These are phyloP conservation scores for Alternaria infectoria DNA, from an alignment of 2,329 filamentous ascomycete genomes.

Conservation along the genomic window DNA sequence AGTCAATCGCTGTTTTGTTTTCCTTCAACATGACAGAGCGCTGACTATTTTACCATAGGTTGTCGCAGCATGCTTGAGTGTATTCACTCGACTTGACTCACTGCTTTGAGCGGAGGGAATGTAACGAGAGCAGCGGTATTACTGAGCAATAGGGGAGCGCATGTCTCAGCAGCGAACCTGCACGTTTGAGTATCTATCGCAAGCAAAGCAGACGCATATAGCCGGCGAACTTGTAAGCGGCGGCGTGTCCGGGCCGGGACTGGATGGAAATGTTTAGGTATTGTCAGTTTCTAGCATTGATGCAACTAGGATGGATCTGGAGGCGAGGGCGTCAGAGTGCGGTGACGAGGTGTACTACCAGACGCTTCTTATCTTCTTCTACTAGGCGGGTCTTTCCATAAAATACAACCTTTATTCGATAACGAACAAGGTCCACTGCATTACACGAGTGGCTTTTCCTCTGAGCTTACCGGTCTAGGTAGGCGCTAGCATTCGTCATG, in stretches of 20 bases:
- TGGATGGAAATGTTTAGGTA: slow-evolving; percentile 14
- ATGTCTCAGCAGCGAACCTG: slow-evolving; percentile 11
- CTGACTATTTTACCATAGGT: slow-evolving; percentile 57
- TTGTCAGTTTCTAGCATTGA: slow-evolving; percentile 36
- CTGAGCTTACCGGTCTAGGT: slow-evolving; percentile 1
- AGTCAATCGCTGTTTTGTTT: slow-evolving; percentile 31
- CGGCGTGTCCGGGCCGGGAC: slow-evolving; percentile 5
- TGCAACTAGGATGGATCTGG: slow-evolving; percentile 31
- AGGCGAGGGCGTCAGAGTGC: slow-evolving; percentile 31
- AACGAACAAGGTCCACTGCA: not conserved
- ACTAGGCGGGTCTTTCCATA: slow-evolving; percentile 22
- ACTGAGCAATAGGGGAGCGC: slow-evolving; percentile 1
- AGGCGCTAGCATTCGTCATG: slow-evolving; percentile 14
- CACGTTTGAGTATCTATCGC: slow-evolving; percentile 7
- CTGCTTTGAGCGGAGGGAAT: slow-evolving; percentile 68
- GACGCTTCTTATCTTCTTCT: slow-evolving; percentile 16
- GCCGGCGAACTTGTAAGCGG: slow-evolving; percentile 9
- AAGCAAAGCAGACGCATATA: slow-evolving; percentile 15
- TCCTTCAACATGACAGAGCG: not conserved
- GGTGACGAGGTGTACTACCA: slow-evolving; percentile 2
- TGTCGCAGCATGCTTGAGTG: slow-evolving; percentile 92
- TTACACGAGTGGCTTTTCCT: slow-evolving; percentile 3
- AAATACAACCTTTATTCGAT: slow-evolving; percentile 23
- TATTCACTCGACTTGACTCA: slow-evolving; percentile 97
- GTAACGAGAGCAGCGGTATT: not conserved